Conservation (phyloP, 1,284 basidiomycete genomes). For the Erythrobasidium hasegawianum region DNA sequence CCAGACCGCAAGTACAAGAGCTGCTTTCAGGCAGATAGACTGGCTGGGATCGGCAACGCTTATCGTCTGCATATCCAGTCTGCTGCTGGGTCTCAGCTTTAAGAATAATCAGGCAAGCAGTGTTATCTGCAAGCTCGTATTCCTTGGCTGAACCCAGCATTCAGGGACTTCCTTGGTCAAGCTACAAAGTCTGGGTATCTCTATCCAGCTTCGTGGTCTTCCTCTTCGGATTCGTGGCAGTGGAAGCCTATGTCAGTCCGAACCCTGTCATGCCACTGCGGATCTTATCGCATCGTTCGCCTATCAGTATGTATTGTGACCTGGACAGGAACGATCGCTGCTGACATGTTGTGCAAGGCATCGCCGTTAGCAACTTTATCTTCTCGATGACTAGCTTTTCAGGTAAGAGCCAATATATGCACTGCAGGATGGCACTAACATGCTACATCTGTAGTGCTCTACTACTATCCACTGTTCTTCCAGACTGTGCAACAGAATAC, state of each 20-base stretch:
- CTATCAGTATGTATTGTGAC: constrained; percentile 24
- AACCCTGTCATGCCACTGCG: constrained; percentile 67
- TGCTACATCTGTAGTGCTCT: constrained; percentile 44
- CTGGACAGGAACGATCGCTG: no score
- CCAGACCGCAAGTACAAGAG: constrained; percentile 34
- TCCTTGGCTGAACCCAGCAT: background rate
- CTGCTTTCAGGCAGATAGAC: constrained; percentile 45
- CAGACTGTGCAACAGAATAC: constrained; percentile 62
- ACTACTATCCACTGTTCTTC: constrained; percentile 83
- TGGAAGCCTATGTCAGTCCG: constrained; percentile 62
- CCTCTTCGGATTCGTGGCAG: constrained; percentile 58
- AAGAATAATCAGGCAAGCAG: constrained; percentile 41
- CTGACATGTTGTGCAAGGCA: no score
- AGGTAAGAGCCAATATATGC: no score
- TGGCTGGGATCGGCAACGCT: constrained; percentile 45
- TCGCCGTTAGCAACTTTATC: constrained; percentile 69
- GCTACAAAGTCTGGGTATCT: constrained; percentile 59
- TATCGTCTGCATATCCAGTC: constrained; percentile 43
- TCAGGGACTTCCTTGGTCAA: constrained; percentile 54
- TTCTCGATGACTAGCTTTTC: constrained; percentile 70
- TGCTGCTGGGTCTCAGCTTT: constrained; percentile 44
- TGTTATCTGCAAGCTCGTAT: no score
- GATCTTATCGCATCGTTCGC: constrained; percentile 2
- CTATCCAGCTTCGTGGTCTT: constrained; percentile 56
- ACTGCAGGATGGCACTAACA: no score